Evolutionary conservation across 257 asterid genomes (phyloP).

Genomic region (Fraxinus americana): DNA sequence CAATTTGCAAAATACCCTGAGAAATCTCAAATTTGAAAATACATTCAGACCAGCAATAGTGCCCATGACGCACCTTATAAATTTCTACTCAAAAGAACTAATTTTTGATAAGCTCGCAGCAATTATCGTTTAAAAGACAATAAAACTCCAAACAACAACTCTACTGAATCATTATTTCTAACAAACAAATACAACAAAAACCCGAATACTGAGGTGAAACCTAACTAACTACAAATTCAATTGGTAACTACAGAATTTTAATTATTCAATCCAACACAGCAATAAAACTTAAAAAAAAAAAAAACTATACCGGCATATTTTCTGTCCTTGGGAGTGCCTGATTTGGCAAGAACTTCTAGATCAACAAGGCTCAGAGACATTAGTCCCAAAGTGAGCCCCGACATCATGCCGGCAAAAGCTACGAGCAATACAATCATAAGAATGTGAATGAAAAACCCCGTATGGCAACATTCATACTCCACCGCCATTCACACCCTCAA

Average conservation of each 20-base stretch:
- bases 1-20: not conserved
- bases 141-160: not conserved
- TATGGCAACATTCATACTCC: conserved; percentile 76
- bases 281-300: not conserved
- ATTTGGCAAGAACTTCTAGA: conserved; percentile 92
- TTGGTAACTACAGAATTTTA: not conserved
- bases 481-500: conserved; percentile 63
- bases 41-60: not conserved
- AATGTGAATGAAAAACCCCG: conserved; percentile 70
- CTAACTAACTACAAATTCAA: not conserved
- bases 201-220: not conserved
- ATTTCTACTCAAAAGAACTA: not conserved
- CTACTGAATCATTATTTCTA: not conserved
- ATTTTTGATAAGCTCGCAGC: not conserved
- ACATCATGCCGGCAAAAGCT: conserved; percentile 88
- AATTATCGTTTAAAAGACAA: not conserved
- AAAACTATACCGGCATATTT: conserved; percentile 63
- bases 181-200: not conserved
- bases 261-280: not conserved
- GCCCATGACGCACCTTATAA: not conserved
- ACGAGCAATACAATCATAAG: conserved; percentile 59
- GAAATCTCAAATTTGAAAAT: not conserved
- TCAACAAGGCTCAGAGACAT: conserved; percentile 98
- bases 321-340: conserved; percentile 75
- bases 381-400: conserved; percentile 95